These are phyloP conservation scores for Trichoderma koningii DNA, from an alignment of 2,329 filamentous ascomycete species.

Conservation along the genomic window DNA sequence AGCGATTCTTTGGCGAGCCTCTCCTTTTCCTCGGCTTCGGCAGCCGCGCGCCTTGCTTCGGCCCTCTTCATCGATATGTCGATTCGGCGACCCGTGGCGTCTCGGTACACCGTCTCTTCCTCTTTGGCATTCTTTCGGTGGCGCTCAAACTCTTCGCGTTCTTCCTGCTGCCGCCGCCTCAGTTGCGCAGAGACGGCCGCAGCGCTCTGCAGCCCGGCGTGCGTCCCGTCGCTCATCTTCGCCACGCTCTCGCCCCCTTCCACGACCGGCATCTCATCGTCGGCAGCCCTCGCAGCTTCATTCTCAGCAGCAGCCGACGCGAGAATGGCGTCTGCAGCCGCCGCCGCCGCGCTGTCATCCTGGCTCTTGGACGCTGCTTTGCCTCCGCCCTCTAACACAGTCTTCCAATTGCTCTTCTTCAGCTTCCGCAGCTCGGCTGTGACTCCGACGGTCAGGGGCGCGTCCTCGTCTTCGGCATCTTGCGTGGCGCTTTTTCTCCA, in stretches of 20 bases:
- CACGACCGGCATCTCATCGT: constrained; percentile 53
- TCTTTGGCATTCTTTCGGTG: constrained; percentile 50
- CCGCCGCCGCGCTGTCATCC: constrained; percentile 57
- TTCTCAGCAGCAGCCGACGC: constrained; percentile 70
- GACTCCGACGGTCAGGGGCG: constrained; percentile 51
- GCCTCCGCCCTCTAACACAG: constrained; percentile 53
- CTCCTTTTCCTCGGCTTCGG: constrained; percentile 73
- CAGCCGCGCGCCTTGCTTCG: constrained; percentile 68
- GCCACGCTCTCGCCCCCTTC: constrained; percentile 51
- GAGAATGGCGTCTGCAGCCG: constrained; percentile 71
- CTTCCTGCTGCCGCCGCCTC: constrained; percentile 65
- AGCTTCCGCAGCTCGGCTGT: constrained; percentile 68
- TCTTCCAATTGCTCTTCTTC: constrained; percentile 82
- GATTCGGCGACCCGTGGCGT: constrained; percentile 91
- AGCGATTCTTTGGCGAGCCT: constrained; percentile 67
- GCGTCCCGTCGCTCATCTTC: constrained; percentile 84
- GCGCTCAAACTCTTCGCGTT: constrained; percentile 54
- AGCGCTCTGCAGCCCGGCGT: constrained; percentile 84
- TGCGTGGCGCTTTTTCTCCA: constrained; percentile 47
- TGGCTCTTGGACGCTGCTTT: constrained; percentile 32
- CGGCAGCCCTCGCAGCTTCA: constrained; percentile 50
- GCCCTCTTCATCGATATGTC: constrained; percentile 90
- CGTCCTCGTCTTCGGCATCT: constrained; percentile 59
- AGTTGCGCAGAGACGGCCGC: constrained; percentile 72
- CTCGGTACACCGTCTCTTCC: constrained; percentile 89